Evolutionary conservation across 2,329 filamentous ascomycete species (phyloP).

Genomic region (Trichothecium roseum): DNA sequence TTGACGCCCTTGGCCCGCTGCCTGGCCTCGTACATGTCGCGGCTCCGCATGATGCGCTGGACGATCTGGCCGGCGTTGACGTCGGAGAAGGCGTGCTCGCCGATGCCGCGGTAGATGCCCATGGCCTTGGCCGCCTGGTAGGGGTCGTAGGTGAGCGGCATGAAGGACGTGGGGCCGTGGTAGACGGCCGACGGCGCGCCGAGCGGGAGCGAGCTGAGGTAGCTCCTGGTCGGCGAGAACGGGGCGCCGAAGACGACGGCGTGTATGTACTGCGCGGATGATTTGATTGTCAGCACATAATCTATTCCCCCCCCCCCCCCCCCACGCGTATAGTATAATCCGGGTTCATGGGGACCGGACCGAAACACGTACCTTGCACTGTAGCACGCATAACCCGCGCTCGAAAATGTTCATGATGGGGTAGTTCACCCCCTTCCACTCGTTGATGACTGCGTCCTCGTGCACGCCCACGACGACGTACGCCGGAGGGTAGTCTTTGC

Average conservation of each 20-base stretch:
- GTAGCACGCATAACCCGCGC: constrained; percentile 85
- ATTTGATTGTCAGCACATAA: constrained; percentile 9
- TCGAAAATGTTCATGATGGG: constrained; percentile 99
- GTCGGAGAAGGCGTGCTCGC: constrained; percentile 66
- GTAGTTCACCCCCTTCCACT: constrained; percentile 95
- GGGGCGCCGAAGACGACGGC: constrained; percentile 84
- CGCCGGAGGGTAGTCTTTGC: constrained; percentile 67
- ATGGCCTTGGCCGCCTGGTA: constrained; percentile 73
- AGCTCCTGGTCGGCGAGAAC: constrained; percentile 71
- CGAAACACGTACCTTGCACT: constrained; percentile 85
- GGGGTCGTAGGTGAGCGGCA: constrained; percentile 68
- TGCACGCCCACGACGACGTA: constrained; percentile 93
- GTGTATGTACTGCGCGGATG: constrained; percentile 74
- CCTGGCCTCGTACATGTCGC: constrained; percentile 81
- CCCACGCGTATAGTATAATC: too few relatives aligned
- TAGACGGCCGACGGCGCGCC: constrained; percentile 73
- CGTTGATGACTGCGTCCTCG: constrained; percentile 89
- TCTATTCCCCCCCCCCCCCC: too few relatives aligned
- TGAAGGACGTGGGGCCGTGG: constrained; percentile 91
- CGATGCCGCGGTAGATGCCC: constrained; percentile 75
- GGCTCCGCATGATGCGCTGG: constrained; percentile 75
- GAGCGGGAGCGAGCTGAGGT: constrained; percentile 65
- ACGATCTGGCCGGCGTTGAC: constrained; percentile 94
- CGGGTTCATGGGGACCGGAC: too few relatives aligned
- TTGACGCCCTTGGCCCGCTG: constrained; percentile 88